Evolutionary conservation across 1,284 basidiomycete species (phyloP), one percentile per base, ranked within the genome.

Genomic region (Austroboletus novae-zelandiae): DNA sequence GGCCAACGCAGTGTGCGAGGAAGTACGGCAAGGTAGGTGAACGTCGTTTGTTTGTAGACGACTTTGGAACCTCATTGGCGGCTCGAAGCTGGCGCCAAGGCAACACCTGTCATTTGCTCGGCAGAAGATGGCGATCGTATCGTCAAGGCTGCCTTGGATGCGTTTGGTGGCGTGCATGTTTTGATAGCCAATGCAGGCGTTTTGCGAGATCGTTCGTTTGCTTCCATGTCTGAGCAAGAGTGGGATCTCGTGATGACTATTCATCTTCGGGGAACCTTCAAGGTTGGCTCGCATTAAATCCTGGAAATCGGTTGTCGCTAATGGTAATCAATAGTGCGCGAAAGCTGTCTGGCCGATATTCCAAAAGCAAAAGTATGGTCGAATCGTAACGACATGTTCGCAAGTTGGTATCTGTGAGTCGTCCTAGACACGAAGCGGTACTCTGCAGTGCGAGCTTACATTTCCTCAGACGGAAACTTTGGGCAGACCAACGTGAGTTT

Each of bases 271-370:
- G 83, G 80, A 17, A 89, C 88, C 18, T 90, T 78, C 70, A 87
- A 85, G 74, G 84, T 83, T 51, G 27, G 55, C 52, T 42, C 18
- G 14, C 1, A 2, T 7, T 4, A 5, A 5, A 36, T 43, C 9
- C 8, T 23, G 37, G 25, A 30, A 4, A 18, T 43, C 9, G 15
- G 31, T 13, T 8, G 11, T 31, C 14, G 20, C 41, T 62, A 37
- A 66, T 6, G 9, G 11, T 15, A 6, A 23, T 2, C 9, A 8
- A 3, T 34, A 91, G 86, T 92, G 90, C 62, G 88, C 85, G 50
- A 93, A 97, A 68, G 96, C 96, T 13, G 91, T 93, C 34, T 99
- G 95, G 97, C 94, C 96, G 4, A 78, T 94, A 65, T 98, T 99
- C 81, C 87, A 91, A 71, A 90, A 96, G 74, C 97, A 99, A 69